Percentiles rank a stretch among this genome's conserved stretches.
Conservation (phyloP, 2,329 filamentous ascomycete species). For the Leptosphaerulina australis region DNA sequence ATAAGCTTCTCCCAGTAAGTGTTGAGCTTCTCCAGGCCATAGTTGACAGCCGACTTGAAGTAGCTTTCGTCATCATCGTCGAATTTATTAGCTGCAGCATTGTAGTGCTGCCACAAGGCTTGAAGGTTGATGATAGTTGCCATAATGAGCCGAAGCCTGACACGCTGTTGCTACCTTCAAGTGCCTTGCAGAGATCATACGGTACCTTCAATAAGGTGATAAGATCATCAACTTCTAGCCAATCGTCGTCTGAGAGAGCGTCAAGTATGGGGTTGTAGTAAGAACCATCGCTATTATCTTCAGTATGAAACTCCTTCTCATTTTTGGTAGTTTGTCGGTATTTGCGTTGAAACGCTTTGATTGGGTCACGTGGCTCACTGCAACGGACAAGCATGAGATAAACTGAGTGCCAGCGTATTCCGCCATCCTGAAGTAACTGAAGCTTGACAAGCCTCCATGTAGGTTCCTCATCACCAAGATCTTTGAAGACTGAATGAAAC, state of each 20-base stretch:
- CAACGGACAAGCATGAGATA: slow-evolving; percentile 13
- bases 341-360: slow-evolving; percentile 4
- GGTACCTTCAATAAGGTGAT: slow-evolving; percentile 1
- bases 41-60: background rate
- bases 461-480: background rate
- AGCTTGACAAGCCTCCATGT: background rate
- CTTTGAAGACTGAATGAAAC: background rate
- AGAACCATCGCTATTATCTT: background rate
- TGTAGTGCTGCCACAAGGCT: slow-evolving; percentile 1
- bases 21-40: background rate
- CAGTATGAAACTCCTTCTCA: background rate
- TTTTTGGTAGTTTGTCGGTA: background rate
- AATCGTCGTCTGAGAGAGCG: slow-evolving; percentile 9
- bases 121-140: background rate
- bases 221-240: slow-evolving; percentile 9
- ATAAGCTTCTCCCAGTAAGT: background rate
- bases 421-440: slow-evolving; percentile 6
- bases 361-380: slow-evolving; percentile 13
- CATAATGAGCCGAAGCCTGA: background rate
- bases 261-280: slow-evolving; percentile 9
- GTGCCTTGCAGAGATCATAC: background rate
- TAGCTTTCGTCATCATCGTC: background rate
- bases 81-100: background rate
- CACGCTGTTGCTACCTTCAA: background rate
- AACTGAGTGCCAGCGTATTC: slow-evolving; percentile 16